phyloP scores from a whole-genome alignment of 352 stramenopile species.

The Globisporangium radiosum region DNA sequence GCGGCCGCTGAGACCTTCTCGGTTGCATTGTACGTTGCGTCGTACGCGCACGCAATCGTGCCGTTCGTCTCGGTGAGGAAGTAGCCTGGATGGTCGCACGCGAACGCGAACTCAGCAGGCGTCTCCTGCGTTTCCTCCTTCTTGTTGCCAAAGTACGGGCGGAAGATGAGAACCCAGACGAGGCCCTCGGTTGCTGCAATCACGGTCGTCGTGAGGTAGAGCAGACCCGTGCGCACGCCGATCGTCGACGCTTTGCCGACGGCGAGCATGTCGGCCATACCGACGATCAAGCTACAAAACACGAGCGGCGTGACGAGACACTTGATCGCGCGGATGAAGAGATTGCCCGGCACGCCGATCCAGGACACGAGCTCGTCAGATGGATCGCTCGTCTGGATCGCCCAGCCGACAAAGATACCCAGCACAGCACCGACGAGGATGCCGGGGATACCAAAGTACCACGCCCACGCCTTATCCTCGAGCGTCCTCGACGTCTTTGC shows the following conservation, averaged over 20 bases:
- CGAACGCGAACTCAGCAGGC: constrained; percentile 11
- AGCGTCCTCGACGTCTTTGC: background rate
- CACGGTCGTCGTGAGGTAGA: constrained; percentile 31
- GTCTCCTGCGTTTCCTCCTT: constrained; percentile 4
- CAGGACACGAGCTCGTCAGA: constrained; percentile 18
- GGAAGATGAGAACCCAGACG: constrained; percentile 27
- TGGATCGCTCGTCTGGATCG: constrained; percentile 7
- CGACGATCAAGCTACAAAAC: constrained; percentile 36
- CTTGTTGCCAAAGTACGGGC: constrained; percentile 20
- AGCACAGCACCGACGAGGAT: constrained; percentile 21
- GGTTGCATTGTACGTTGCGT: constrained; percentile 16
- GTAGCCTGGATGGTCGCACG: constrained; percentile 12
- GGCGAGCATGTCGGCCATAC: constrained; percentile 32
- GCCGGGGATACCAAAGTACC: constrained; percentile 19
- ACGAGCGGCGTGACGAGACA: constrained; percentile 31
- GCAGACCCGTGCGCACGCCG: constrained; percentile 18
- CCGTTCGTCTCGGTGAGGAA: constrained; percentile 13
- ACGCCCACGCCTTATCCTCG: constrained; percentile 6
- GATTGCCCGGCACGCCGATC: constrained; percentile 27
- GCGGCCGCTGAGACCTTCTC: constrained; percentile 10
- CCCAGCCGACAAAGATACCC: constrained; percentile 17
- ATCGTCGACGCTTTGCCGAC: constrained; percentile 29
- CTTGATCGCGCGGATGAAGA: constrained; percentile 4
- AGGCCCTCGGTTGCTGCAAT: constrained; percentile 24
- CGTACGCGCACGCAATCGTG: constrained; percentile 9